Conservation (phyloP, 805 yeast genomes). For the Candida sphagnicola region DNA sequence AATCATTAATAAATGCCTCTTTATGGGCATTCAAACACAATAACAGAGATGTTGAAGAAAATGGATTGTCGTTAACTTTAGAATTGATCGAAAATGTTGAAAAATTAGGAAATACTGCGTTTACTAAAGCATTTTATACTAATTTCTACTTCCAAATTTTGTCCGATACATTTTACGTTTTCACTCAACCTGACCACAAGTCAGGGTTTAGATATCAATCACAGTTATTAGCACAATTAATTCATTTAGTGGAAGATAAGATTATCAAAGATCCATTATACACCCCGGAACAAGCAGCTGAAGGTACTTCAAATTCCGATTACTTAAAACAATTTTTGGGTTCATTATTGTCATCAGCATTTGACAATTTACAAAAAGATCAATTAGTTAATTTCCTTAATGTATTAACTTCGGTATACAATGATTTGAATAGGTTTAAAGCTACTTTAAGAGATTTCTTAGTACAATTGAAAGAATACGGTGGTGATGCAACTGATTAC, state of each 20-base stretch:
- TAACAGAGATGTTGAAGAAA: slow-evolving; percentile 92
- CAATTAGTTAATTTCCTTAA: slow-evolving; percentile 80
- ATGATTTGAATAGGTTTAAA: slow-evolving; percentile 71
- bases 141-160: slow-evolving; percentile 85
- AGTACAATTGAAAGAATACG: slow-evolving; percentile 92
- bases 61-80: slow-evolving; percentile 78
- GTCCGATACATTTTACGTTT: slow-evolving; percentile 86
- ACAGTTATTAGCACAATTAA: slow-evolving; percentile 75
- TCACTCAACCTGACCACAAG: slow-evolving; percentile 96
- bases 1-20: slow-evolving; percentile 86
- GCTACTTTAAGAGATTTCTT: slow-evolving; percentile 90
- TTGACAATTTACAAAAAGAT: slow-evolving; percentile 81
- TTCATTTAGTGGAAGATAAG: slow-evolving; percentile 75
- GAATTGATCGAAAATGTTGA: slow-evolving; percentile 86
- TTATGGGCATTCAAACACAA: slow-evolving; percentile 98
- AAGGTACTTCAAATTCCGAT: slow-evolving; percentile 76
- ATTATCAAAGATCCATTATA: slow-evolving; percentile 77
- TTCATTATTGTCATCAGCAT: slow-evolving; percentile 79
- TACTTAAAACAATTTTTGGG: slow-evolving; percentile 79
- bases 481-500: slow-evolving; percentile 94
- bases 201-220: slow-evolving; percentile 92
- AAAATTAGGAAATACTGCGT: slow-evolving; percentile 62
- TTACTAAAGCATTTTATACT: slow-evolving; percentile 82
- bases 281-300: slow-evolving; percentile 74
- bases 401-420: slow-evolving; percentile 70